A percentile compares a stretch with the other conserved stretches of the same genome.
phyloP scores from a whole-genome alignment of 345 rosid genomes.

The Aquilaria yunnanensis region DNA sequence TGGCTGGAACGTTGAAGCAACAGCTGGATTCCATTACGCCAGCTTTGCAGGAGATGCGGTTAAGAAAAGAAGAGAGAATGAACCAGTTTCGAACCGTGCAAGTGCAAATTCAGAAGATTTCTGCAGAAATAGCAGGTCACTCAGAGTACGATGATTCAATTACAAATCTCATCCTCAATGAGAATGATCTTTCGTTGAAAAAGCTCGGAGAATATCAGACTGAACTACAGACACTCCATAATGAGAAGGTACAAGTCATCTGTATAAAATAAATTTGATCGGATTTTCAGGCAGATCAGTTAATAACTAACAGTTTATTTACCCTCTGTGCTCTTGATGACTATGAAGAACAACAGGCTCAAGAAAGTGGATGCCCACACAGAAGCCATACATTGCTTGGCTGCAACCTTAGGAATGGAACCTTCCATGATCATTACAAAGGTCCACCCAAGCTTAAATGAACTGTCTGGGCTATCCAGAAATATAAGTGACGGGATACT shows the following conservation, averaged over 20 bases:
- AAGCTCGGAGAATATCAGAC: slow-evolving; percentile 85
- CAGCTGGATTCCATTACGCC: slow-evolving; percentile 93
- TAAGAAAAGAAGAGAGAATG: slow-evolving; percentile 81
- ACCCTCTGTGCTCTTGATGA: slow-evolving; percentile 10
- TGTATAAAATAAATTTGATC: background rate
- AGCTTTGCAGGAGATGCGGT: slow-evolving; percentile 78
- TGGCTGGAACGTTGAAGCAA: slow-evolving; percentile 73
- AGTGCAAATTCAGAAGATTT: slow-evolving; percentile 76
- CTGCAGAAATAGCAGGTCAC: slow-evolving; percentile 83
- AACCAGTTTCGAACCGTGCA: slow-evolving; percentile 70
- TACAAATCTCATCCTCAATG: slow-evolving; percentile 54
- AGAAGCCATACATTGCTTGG: slow-evolving; percentile 49
- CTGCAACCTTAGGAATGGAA: slow-evolving; percentile 83
- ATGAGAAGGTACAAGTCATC: slow-evolving; percentile 62
- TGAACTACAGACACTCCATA: slow-evolving; percentile 77
- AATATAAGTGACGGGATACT: slow-evolving; percentile 82
- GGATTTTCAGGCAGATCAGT: background rate
- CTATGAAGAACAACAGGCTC: slow-evolving; percentile 71
- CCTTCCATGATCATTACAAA: slow-evolving; percentile 95
- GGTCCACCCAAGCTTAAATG: slow-evolving; percentile 91
- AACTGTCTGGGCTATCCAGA: slow-evolving; percentile 84
- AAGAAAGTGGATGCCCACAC: slow-evolving; percentile 74
- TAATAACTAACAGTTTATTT: background rate
- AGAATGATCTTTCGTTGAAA: slow-evolving; percentile 83
- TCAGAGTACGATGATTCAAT: slow-evolving; percentile 60